phyloP scores from a whole-genome alignment of 169 alveolate genomes.

The Amoebophrya sp. region DNA sequence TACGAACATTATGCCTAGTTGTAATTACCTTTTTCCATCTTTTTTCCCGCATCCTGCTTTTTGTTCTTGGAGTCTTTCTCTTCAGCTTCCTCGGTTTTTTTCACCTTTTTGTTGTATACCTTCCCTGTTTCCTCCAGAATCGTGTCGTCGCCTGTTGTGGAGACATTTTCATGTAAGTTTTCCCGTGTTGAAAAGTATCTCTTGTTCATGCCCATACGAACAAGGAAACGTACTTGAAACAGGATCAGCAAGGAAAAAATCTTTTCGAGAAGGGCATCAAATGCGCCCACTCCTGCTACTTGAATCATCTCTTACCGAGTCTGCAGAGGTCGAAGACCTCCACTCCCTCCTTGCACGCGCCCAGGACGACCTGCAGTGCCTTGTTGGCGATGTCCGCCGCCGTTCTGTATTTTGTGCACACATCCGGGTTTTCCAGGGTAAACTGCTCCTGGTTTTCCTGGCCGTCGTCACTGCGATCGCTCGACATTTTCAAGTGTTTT shows the following conservation, averaged over 20 bases:
- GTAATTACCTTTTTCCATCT: slow-evolving; percentile 68
- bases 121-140: slow-evolving; percentile 35
- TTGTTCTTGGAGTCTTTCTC: slow-evolving; percentile 45
- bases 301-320: slow-evolving; percentile 29
- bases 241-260: no score
- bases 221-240: no score
- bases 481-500: no score
- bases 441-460: slow-evolving; percentile 29
- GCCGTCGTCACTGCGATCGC: no score
- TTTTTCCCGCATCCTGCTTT: slow-evolving; percentile 64
- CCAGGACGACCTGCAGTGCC: slow-evolving; percentile 37
- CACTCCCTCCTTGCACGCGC: slow-evolving; percentile 47
- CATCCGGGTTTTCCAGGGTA: slow-evolving; percentile 47
- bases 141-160: slow-evolving; percentile 33
- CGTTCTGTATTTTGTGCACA: slow-evolving; percentile 39
- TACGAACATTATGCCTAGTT: no score
- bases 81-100: slow-evolving; percentile 38
- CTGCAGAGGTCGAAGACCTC: slow-evolving; percentile 45
- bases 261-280: no score
- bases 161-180: not conserved
- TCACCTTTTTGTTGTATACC: slow-evolving; percentile 29
- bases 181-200: no score
- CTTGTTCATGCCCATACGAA: no score
- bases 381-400: slow-evolving; percentile 52
- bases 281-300: no score